Evolutionary conservation across 2,329 filamentous ascomycete species (phyloP), one percentile per base, ranked within the genome.

Genomic region (Penicillium crustosum): DNA sequence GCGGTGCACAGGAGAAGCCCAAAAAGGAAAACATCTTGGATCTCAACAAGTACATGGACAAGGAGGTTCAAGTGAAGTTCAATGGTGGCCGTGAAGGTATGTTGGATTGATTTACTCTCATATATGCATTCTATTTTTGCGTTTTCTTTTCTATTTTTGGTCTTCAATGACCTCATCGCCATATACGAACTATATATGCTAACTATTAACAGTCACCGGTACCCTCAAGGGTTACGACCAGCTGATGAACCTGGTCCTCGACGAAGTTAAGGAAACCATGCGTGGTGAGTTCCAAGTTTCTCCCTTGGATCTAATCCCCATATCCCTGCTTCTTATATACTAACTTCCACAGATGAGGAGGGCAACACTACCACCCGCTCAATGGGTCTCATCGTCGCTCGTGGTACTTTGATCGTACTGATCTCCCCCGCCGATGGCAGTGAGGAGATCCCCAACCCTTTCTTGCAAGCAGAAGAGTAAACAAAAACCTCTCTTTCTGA

Each of bases 1-100:
- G 79, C 61, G 75, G 79, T 67, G 77, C 79, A 59, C 79, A 83
- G 66, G 90, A 95, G 78, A 86, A 88, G 68, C 91, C 92, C 60
- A 97, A 96, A 86, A 97, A 97, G 82, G 94, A 99, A 78, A 97
- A 97, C 75, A 99, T 99, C 69, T 85, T 99, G 53, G 93, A 99
- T 73, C 78, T 99, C 70, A 86, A 83, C 73, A 96, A 96, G 80
- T 99, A 97, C 77, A 92, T 96, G 89, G 92, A 99, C 77, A 96
- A 97, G 84, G 84, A 89, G 72, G 91, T 99, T 66, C 89, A 85
- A 10, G 93, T 99, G 73, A 97, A 97, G 79, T 97, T 99, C 77
- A 97, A 91, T 71, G 94, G 94, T 42, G 94, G 94, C 51, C 66
- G 59, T 55, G 62, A 65, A 53, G 60, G 61, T 63, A 52, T 57